A percentile compares a stretch with the other conserved stretches of the same genome.
phyloP scores from a whole-genome alignment of 2,329 filamentous ascomycete genomes.

The Trichoderma harzianum region DNA sequence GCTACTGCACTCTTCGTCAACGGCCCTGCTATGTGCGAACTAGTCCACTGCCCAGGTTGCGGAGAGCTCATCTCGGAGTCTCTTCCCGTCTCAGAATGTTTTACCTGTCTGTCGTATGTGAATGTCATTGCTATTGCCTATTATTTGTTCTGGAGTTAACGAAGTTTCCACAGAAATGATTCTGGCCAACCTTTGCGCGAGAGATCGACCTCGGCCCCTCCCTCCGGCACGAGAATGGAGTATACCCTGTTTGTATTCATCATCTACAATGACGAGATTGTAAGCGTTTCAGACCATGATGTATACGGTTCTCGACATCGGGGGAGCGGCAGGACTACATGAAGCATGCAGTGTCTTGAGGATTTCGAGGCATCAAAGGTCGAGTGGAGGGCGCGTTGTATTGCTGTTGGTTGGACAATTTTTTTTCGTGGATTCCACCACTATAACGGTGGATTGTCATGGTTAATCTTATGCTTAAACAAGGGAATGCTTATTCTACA shows the following conservation, averaged over 20 bases:
- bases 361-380: not conserved
- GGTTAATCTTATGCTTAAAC: not conserved
- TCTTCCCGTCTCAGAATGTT: constrained; percentile 22
- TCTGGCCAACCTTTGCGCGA: not conserved
- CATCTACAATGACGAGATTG: not conserved
- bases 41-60: constrained; percentile 22
- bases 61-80: constrained; percentile 20
- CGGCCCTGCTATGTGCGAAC: constrained; percentile 7
- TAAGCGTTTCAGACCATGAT: not conserved
- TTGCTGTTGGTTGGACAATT: not conserved
- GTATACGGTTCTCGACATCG: not conserved
- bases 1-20: not conserved
- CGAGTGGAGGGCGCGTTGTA: not conserved
- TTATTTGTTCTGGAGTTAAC: not conserved
- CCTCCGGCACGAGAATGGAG: not conserved
- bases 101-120: constrained; percentile 23
- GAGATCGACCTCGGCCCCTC: not conserved
- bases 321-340: not conserved
- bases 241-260: not conserved
- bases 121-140: fast-evolving
- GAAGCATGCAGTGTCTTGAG: not conserved
- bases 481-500: not conserved
- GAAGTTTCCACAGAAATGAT: not conserved
- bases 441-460: not conserved
- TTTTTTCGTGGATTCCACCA: not conserved